phyloP scores from a whole-genome alignment of 2,329 filamentous ascomycete species.

The Didymella keratinophila region DNA sequence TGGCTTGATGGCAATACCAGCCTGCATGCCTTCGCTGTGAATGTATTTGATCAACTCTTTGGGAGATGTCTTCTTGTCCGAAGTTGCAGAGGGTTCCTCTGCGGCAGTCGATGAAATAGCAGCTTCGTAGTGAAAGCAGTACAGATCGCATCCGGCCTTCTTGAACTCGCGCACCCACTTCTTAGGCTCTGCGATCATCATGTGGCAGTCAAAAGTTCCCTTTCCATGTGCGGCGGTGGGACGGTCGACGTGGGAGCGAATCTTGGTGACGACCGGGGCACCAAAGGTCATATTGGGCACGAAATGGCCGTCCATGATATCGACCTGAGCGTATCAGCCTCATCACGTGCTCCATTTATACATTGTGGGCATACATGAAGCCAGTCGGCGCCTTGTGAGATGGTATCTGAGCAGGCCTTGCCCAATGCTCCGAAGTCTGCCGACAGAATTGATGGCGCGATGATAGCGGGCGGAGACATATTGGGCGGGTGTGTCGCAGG shows the following conservation, averaged over 20 bases:
- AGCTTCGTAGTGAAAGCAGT: constrained; percentile 99
- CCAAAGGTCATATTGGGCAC: constrained; percentile 99
- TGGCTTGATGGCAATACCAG: constrained; percentile 95
- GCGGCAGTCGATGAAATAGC: constrained; percentile 84
- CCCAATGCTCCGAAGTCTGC: constrained; percentile 93
- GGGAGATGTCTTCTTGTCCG: constrained; percentile 78
- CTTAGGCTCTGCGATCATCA: constrained; percentile 99
- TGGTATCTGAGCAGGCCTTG: constrained; percentile 84
- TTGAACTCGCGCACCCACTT: constrained; percentile 98
- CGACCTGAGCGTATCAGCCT: constrained; percentile 82
- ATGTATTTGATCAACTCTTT: constrained; percentile 89
- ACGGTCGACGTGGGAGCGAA: constrained; percentile 82
- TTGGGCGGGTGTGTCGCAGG: constrained; percentile 36
- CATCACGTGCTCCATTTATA: constrained; percentile 3
- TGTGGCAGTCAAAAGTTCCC: constrained; percentile 98
- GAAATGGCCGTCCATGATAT: constrained; percentile 99
- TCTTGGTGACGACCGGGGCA: constrained; percentile 92
- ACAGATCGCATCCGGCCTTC: constrained; percentile 93
- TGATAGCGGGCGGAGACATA: constrained; percentile 92
- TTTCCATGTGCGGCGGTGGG: constrained; percentile 74
- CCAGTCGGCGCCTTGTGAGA: constrained; percentile 76
- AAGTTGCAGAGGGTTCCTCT: constrained; percentile 74
- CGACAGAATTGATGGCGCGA: constrained; percentile 96
- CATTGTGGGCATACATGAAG: constrained; percentile 44
- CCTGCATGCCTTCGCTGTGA: constrained; percentile 85